A percentile compares a stretch with the other conserved stretches of the same genome.
phyloP scores from a whole-genome alignment of 2,329 filamentous ascomycete genomes.

The Pyricularia grisea region DNA sequence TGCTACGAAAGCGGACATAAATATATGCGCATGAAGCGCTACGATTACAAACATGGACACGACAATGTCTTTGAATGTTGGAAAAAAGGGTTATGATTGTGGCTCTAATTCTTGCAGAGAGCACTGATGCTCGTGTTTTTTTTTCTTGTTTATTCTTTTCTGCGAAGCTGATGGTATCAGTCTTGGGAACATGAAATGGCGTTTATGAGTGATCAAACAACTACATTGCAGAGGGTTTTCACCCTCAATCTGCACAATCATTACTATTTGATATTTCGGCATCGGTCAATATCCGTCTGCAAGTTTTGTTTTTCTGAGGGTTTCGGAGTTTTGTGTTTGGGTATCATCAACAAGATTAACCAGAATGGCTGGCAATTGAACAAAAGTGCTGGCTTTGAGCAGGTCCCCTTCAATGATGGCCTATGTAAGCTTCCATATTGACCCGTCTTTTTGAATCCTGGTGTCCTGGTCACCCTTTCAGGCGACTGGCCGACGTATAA shows the following conservation, averaged over 20 bases:
- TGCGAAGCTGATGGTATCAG: not conserved
- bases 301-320: too few species aligned
- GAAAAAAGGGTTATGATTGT: not conserved
- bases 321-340: not conserved
- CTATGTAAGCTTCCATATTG: not conserved
- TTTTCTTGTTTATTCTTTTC: not conserved
- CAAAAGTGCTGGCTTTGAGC: too few species aligned
- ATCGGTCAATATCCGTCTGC: not conserved
- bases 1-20: slow-evolving; percentile 45
- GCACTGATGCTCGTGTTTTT: not conserved
- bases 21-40: not conserved
- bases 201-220: not conserved
- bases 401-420: not conserved
- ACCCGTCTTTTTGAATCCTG: not conserved
- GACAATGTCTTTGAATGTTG: not conserved
- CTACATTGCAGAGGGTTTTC: not conserved
- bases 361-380: not conserved
- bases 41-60: not conserved
- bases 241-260: not conserved
- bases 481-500: not conserved
- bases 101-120: not conserved
- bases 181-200: not conserved
- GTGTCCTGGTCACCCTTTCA: not conserved
- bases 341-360: not conserved
- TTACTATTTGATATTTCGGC: not conserved